phyloP scores from a whole-genome alignment of 1,284 basidiomycete genomes.

The Phylloboletellus chloephorus region DNA sequence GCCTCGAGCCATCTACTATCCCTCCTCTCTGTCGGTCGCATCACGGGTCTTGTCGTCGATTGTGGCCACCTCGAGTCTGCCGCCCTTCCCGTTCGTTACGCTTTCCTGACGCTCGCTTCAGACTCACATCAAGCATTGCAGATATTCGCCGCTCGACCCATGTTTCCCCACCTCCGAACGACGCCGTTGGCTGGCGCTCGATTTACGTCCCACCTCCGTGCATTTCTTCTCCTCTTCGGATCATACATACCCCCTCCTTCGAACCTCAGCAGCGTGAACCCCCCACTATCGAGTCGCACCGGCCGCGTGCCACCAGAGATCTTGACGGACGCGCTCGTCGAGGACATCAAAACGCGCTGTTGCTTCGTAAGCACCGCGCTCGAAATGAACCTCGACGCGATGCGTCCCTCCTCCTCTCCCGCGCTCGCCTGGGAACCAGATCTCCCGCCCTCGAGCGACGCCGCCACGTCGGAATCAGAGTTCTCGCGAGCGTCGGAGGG shows the following conservation, averaged over 20 bases:
- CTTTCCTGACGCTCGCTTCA: background rate
- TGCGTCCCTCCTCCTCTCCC: slow-evolving; percentile 40
- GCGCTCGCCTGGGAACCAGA: slow-evolving; percentile 46
- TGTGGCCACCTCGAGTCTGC: slow-evolving; percentile 88
- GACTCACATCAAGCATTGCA: slow-evolving; percentile 30
- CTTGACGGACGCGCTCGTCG: slow-evolving; percentile 67
- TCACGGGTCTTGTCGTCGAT: slow-evolving; percentile 91
- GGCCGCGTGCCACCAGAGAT: slow-evolving; percentile 69
- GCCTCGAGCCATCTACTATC: slow-evolving; percentile 82
- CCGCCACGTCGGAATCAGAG: slow-evolving; percentile 59
- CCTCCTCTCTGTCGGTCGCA: slow-evolving; percentile 78
- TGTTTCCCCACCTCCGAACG: slow-evolving; percentile 75
- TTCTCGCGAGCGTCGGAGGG: slow-evolving; percentile 52
- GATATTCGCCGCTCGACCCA: slow-evolving; percentile 85
- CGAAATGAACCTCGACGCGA: slow-evolving; percentile 35
- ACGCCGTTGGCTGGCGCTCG: slow-evolving; percentile 78
- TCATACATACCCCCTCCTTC: slow-evolving; percentile 74
- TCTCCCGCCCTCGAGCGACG: slow-evolving; percentile 47
- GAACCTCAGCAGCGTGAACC: slow-evolving; percentile 58
- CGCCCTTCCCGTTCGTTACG: slow-evolving; percentile 69
- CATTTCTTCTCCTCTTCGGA: slow-evolving; percentile 75
- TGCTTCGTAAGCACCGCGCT: slow-evolving; percentile 70
- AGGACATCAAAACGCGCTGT: slow-evolving; percentile 78
- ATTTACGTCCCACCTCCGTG: slow-evolving; percentile 70
- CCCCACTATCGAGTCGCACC: slow-evolving; percentile 57